These are phyloP conservation scores for Calonectria leucothoes DNA, from an alignment of 2,329 filamentous ascomycete genomes.

Conservation along the genomic window DNA sequence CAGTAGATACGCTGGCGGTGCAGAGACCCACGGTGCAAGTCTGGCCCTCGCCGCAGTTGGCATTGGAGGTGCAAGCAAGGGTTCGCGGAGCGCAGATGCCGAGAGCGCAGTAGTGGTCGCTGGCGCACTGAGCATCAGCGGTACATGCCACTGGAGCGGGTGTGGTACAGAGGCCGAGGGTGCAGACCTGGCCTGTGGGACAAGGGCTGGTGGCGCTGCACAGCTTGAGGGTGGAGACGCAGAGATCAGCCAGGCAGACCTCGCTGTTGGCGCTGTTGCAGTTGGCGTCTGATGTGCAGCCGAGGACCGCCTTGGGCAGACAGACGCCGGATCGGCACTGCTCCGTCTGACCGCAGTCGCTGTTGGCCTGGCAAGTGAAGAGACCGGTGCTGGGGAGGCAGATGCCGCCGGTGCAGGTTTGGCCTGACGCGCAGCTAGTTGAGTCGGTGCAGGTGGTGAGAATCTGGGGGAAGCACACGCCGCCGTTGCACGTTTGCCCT, in stretches of 20 bases:
- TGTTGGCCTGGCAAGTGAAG: not conserved
- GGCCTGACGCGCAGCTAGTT: not conserved
- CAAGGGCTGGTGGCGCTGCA: not conserved
- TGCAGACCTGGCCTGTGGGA: conserved; percentile 1
- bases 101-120: conserved; percentile 7
- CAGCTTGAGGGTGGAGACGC: conserved; percentile 4
- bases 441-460: conserved; percentile 1
- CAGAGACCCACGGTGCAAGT: conserved; percentile 14
- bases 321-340: not conserved
- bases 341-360: conserved; percentile 5
- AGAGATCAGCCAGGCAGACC: conserved; percentile 12
- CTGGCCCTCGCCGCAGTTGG: conserved; percentile 9
- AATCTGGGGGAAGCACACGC: conserved; percentile 7
- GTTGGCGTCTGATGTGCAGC: not conserved
- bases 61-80: not conserved
- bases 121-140: not conserved
- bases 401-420: conserved; percentile 4
- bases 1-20: not conserved
- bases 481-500: not conserved
- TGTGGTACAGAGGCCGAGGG: conserved; percentile 6
- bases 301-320: not conserved
- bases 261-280: conserved; percentile 6
- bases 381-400: conserved; percentile 9
- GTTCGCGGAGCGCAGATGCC: conserved; percentile 12
- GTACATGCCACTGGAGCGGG: not conserved